These are phyloP conservation scores for Tetrahymena thermophila DNA, from an alignment of 73 alveolate genomes.

Conservation along the genomic window DNA sequence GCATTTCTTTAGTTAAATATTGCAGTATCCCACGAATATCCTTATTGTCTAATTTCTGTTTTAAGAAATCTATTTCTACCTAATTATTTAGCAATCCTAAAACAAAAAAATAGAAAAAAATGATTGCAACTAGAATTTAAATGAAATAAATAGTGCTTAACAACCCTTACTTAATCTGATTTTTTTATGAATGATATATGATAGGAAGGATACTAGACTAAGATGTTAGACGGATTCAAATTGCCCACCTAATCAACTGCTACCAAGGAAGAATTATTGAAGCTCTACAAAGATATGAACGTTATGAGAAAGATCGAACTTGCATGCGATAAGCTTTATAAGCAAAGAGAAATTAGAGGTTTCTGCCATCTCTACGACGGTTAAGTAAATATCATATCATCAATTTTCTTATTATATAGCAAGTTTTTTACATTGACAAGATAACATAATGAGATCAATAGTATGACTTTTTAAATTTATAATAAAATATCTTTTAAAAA, in stretches of 20 bases:
- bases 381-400: slow-evolving; percentile 14
- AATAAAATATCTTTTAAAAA: not conserved
- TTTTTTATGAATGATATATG: not conserved
- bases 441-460: not conserved
- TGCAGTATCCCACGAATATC: not conserved
- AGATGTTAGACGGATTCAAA: not conserved
- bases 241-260: slow-evolving; percentile 44
- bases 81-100: not conserved
- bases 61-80: not conserved
- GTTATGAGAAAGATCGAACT: slow-evolving; percentile 63
- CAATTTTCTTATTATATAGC: slow-evolving; percentile 3
- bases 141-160: not conserved
- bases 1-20: not conserved
- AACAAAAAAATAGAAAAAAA: not conserved
- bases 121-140: not conserved
- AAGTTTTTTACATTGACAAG: not conserved
- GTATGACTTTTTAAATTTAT: not conserved
- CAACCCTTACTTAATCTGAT: not conserved
- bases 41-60: not conserved
- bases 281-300: slow-evolving; percentile 53
- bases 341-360: slow-evolving; percentile 73
- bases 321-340: slow-evolving; percentile 70
- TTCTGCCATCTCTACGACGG: slow-evolving; percentile 68
- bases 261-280: slow-evolving; percentile 55
- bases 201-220: not conserved